A percentile compares a stretch with the other conserved stretches of the same genome.
Conservation (phyloP, 805 yeast species). For the Saccharomycopsis javanensis region DNA sequence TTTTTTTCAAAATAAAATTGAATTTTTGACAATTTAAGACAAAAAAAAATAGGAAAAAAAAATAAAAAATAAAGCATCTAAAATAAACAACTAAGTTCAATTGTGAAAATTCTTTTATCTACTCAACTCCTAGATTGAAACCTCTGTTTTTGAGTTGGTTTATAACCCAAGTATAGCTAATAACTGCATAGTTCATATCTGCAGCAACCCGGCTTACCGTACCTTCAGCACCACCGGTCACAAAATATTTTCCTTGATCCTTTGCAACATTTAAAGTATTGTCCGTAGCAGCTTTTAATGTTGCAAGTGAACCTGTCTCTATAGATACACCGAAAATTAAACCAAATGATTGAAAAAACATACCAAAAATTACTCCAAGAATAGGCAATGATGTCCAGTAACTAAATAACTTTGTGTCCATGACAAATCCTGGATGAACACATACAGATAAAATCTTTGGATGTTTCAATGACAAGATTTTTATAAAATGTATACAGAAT, state of each 20-base stretch:
- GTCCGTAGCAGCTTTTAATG: constrained; percentile 53
- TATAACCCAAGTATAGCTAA: constrained; percentile 75
- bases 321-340: constrained; percentile 59
- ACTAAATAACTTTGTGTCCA: constrained; percentile 66
- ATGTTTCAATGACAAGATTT: constrained; percentile 51
- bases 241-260: constrained; percentile 63
- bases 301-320: constrained; percentile 62
- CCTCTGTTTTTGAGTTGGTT: constrained; percentile 34
- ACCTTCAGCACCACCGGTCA: constrained; percentile 47
- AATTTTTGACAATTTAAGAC: no score
- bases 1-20: no score
- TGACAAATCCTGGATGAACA: constrained; percentile 81
- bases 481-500: constrained; percentile 65
- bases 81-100: no score
- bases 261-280: constrained; percentile 37
- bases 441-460: constrained; percentile 56
- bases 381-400: constrained; percentile 73
- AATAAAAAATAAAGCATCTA: background rate
- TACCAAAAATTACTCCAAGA: constrained; percentile 67
- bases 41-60: no score
- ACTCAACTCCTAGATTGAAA: background rate
- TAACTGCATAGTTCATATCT: constrained; percentile 49
- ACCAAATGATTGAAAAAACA: constrained; percentile 60
- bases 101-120: no score
- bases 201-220: constrained; percentile 50